phyloP scores from a whole-genome alignment of 139 green algal species.

The Chlorella sp. region DNA sequence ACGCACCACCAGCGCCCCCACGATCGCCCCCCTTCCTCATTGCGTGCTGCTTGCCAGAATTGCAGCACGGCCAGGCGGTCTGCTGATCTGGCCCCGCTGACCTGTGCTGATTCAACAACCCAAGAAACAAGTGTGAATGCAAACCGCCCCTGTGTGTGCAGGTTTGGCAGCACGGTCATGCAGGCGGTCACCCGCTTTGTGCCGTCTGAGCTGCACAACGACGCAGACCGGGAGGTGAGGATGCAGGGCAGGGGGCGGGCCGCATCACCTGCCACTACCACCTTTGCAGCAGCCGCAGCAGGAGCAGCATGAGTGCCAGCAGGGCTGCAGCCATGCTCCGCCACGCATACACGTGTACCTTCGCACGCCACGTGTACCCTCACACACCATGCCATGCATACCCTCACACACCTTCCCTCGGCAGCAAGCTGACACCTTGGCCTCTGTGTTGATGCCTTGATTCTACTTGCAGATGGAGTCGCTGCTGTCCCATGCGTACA shows the following conservation, averaged over 20 bases:
- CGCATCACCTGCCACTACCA: not conserved
- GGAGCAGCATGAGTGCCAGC: not conserved
- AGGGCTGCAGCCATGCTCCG: not conserved
- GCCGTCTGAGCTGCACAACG: conserved; percentile 34
- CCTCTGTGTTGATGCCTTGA: no score
- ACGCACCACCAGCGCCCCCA: not conserved
- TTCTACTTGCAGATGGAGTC: conserved; percentile 75
- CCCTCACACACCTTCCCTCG: no score
- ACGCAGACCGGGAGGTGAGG: conserved; percentile 25
- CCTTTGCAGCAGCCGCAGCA: not conserved
- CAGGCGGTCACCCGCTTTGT: conserved; percentile 33
- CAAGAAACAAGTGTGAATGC: no score
- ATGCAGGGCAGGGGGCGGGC: not conserved
- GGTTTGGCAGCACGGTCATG: conserved; percentile 20
- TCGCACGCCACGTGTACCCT: no score
- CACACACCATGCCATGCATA: no score
- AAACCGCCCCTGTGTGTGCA: not conserved
- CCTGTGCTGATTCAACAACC: not conserved
- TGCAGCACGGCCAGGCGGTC: not conserved
- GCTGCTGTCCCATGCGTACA: conserved; percentile 68
- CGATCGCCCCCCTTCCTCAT: no score
- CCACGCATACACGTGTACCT: not conserved
- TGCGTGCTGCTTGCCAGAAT: not conserved
- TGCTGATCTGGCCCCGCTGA: not conserved
- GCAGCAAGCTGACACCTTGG: no score